Evolutionary conservation across 129 eudicot genomes (phyloP).

Genomic region (Lonicera japonica): DNA sequence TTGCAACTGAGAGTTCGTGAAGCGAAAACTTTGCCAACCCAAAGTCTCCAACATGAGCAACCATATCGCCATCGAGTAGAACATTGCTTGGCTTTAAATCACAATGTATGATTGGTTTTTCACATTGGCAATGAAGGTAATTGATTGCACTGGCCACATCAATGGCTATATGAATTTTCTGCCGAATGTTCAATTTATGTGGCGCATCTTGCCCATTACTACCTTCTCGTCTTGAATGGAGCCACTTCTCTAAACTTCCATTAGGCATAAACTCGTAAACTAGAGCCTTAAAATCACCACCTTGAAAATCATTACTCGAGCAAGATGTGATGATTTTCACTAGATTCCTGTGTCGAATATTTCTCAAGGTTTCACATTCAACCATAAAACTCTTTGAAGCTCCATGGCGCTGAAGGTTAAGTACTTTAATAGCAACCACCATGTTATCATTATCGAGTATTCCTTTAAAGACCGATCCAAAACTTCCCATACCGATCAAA

Average conservation of each 20-base stretch:
- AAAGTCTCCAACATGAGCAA: not conserved
- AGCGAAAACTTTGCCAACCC: too few species aligned
- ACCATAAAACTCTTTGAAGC: constrained; percentile 6
- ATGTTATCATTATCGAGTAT: not conserved
- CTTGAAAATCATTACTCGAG: not conserved
- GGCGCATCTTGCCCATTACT: not conserved
- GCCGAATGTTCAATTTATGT: not conserved
- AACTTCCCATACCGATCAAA: constrained; percentile 13
- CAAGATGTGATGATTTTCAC: not conserved
- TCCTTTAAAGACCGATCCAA: constrained; percentile 3
- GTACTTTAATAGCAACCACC: constrained; percentile 11
- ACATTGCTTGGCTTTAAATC: not conserved
- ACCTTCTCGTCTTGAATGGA: too few species aligned
- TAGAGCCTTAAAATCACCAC: not conserved
- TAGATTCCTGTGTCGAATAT: not conserved
- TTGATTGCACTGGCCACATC: not conserved
- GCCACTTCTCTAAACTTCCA: not conserved
- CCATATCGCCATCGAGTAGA: not conserved
- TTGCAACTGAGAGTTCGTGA: not conserved
- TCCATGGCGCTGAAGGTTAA: not conserved
- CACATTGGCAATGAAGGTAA: not conserved
- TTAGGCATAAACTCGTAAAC: not conserved
- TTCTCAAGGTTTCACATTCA: not conserved
- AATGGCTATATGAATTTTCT: not conserved
- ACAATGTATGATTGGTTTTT: not conserved